Evolutionary conservation across 345 rosid species (phyloP).

Genomic region (Lepidium aucheri): DNA sequence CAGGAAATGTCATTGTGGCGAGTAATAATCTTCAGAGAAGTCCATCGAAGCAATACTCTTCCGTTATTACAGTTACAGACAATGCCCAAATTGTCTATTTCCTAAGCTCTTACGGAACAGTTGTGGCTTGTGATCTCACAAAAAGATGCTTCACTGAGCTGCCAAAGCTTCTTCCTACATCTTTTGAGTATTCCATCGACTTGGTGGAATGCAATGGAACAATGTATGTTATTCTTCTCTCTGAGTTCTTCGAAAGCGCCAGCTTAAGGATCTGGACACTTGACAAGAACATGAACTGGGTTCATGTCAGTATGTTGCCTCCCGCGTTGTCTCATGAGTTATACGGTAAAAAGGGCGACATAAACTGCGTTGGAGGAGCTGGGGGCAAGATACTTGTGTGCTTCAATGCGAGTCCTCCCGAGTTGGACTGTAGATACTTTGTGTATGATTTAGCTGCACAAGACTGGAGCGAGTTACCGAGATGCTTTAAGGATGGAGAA

Average conservation of each 20-base stretch:
- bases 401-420: constrained; percentile 41
- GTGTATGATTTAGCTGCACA: constrained; percentile 37
- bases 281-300: constrained; percentile 42
- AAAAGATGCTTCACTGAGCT: constrained; percentile 48
- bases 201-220: constrained; percentile 69
- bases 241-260: constrained; percentile 74
- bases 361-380: constrained; percentile 68
- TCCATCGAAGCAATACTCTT: constrained; percentile 83
- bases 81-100: constrained; percentile 50
- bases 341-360: constrained; percentile 62
- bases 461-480: constrained; percentile 61
- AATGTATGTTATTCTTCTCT: constrained; percentile 54
- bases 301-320: constrained; percentile 64
- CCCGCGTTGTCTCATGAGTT: constrained; percentile 77
- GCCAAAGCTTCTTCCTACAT: constrained; percentile 66
- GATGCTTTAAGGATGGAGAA: constrained; percentile 41
- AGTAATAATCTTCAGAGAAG: constrained; percentile 57
- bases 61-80: constrained; percentile 45
- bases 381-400: constrained; percentile 62
- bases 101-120: constrained; percentile 63
- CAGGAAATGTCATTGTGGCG: constrained; percentile 66
- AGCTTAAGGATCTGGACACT: constrained; percentile 78
- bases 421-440: constrained; percentile 42
- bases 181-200: constrained; percentile 70
- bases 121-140: constrained; percentile 59